Evolutionary conservation across 2,329 filamentous ascomycete genomes (phyloP), one percentile per base, ranked within the genome.

Genomic region (Penicillium sp.): DNA sequence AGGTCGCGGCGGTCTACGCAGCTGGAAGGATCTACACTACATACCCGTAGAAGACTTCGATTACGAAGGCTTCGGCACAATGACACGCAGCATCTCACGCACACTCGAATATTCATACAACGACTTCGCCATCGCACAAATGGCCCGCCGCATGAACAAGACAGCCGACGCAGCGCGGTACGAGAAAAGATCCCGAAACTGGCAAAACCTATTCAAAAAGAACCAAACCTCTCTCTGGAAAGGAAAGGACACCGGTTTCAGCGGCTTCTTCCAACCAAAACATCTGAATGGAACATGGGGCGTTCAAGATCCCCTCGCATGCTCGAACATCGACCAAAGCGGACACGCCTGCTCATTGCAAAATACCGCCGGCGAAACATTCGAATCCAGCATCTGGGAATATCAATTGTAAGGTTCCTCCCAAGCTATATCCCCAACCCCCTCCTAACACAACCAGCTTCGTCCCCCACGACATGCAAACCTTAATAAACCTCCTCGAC

Each of bases 51-150:
- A 87, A 51, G 86, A 90, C 59, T 86, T 87, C 50, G 88, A 91
- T 69, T 77, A 79, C 2, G 73, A 80, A 31, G 86, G 86, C 2
- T 85, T 87, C 33, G 88, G 88, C 0, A 85, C 86, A 0, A 82
- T 88, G 74, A 90, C 88, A 0, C 80, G 88, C 11, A 87, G 82
- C 57, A 82, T 91, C 41, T 89, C 85, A 1, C 81, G 88, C 14
- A 91, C 88, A 0, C 79, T 91, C 2, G 88, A 91, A 67, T 91
- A 91, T 67, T 83, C 86, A 5, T 91, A 91, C 71, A 85, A 91
- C 63, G 88, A 91, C 72, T 91, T 84, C 65, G 82, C 81, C 53
- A 84, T 89, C 53, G 75, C 84, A 0, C 78, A 85, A 37, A 83
- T 90, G 55, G 86, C 86, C 0, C 77, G 76, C 1, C 78, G 76